These are phyloP conservation scores for Cladobotryum protrusum DNA, from an alignment of 2,329 filamentous ascomycete genomes.

Conservation along the genomic window DNA sequence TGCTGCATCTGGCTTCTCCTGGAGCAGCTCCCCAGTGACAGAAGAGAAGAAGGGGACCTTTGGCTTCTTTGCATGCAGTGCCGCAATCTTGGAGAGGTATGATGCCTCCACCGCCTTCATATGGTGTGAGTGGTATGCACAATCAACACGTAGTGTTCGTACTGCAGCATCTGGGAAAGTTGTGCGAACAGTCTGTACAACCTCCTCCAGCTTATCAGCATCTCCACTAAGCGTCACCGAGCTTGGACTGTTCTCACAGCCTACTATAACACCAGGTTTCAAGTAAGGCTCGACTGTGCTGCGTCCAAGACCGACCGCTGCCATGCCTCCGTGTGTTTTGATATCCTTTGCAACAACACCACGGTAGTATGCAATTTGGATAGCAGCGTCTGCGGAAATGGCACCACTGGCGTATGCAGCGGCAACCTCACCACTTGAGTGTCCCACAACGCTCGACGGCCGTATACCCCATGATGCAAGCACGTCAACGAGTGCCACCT, in stretches of 20 bases:
- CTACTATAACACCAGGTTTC: conserved; percentile 20
- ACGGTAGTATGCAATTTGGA: conserved; percentile 34
- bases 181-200: conserved; percentile 23
- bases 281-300: conserved; percentile 24
- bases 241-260: conserved; percentile 31
- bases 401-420: conserved; percentile 37
- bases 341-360: conserved; percentile 19
- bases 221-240: conserved; percentile 32
- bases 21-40: conserved; percentile 25
- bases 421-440: conserved; percentile 39
- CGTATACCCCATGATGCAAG: conserved; percentile 26
- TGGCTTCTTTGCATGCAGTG: conserved; percentile 1
- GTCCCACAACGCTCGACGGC: conserved; percentile 33
- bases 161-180: conserved; percentile 24
- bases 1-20: conserved; percentile 8
- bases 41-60: conserved; percentile 19
- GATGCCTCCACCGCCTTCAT: conserved; percentile 3
- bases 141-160: conserved; percentile 30
- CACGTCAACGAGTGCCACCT: conserved; percentile 36
- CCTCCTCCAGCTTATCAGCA: conserved; percentile 16
- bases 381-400: conserved; percentile 29
- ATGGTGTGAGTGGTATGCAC: conserved; percentile 35
- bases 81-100: conserved; percentile 3
- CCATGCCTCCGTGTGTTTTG: conserved; percentile 27
- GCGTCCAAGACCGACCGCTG: conserved; percentile 31